These are phyloP conservation scores for Boletus rubescentipes DNA, from an alignment of 768 basidiomycete genomes.

Conservation along the genomic window DNA sequence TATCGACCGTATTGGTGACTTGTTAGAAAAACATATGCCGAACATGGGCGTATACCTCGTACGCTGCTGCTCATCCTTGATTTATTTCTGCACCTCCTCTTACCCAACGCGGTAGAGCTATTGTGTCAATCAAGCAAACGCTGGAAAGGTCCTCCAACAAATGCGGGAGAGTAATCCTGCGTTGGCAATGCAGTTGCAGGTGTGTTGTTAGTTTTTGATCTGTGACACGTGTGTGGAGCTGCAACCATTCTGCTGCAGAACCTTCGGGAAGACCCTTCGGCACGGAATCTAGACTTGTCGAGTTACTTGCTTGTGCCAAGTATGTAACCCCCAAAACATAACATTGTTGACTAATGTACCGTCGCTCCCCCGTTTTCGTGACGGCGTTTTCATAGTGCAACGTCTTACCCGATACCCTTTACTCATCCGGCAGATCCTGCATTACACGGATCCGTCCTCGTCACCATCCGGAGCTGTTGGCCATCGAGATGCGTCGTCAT, in stretches of 20 bases:
- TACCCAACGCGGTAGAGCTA: conserved; percentile 55
- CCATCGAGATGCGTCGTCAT: neutral
- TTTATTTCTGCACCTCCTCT: neutral
- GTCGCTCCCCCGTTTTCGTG: neutral
- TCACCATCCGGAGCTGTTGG: conserved; percentile 23
- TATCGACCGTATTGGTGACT: conserved; percentile 84
- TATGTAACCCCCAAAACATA: conserved; percentile 36
- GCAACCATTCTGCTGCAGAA: conserved; percentile 39
- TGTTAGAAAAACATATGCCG: conserved; percentile 70
- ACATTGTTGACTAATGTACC: neutral
- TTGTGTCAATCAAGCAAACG: conserved; percentile 84
- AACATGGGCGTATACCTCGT: conserved; percentile 84
- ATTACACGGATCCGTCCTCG: conserved; percentile 60
- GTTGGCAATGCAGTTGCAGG: conserved; percentile 67
- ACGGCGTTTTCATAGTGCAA: conserved; percentile 64
- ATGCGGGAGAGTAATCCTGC: conserved; percentile 66
- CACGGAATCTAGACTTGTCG: conserved; percentile 82
- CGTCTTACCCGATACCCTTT: conserved; percentile 93
- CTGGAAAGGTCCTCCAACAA: conserved; percentile 74
- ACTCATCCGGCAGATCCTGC: conserved; percentile 79
- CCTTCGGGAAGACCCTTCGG: conserved; percentile 73
- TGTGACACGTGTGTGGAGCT: neutral
- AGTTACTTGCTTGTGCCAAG: conserved; percentile 92
- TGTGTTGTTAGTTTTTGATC: conserved; percentile 29
- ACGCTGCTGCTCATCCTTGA: conserved; percentile 10